These are phyloP conservation scores for Aleurites moluccanus DNA, from an alignment of 441 rosid genomes.

Conservation along the genomic window DNA sequence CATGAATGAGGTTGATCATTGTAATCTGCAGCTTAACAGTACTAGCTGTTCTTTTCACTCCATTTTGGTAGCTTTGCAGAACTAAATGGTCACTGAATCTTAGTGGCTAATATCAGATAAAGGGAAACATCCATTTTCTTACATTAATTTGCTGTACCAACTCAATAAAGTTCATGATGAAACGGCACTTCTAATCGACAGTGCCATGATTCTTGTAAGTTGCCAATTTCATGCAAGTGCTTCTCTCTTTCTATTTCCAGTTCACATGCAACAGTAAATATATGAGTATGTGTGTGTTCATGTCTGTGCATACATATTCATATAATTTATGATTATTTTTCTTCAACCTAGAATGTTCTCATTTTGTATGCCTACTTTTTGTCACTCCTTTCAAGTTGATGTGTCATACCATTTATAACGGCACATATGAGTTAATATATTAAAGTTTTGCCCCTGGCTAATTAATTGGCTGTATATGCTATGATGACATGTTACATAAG, in stretches of 20 bases:
- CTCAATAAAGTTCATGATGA: constrained; percentile 28
- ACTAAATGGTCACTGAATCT: constrained; percentile 17
- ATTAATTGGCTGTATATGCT: background rate
- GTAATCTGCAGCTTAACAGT: constrained; percentile 23
- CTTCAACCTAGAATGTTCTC: background rate
- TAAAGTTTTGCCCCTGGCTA: background rate
- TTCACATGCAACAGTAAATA: background rate
- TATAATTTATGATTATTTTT: background rate
- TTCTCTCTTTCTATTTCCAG: background rate
- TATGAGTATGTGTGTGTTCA: too few species aligned
- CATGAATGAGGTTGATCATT: constrained; percentile 16
- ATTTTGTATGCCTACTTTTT: background rate
- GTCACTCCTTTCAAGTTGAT: background rate
- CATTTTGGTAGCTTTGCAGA: constrained; percentile 25
- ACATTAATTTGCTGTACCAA: constrained; percentile 30
- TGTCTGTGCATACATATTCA: background rate
- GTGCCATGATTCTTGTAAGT: constrained; percentile 27
- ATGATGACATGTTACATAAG: too few species aligned
- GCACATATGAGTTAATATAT: background rate
- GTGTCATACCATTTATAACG: background rate
- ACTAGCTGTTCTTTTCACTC: constrained; percentile 26
- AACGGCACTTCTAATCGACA: constrained; percentile 15
- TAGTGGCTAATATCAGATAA: constrained; percentile 8
- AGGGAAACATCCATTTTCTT: constrained; percentile 14
- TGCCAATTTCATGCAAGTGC: constrained; percentile 2